These are phyloP conservation scores for Golubevia sp. DNA, from an alignment of 1,284 basidiomycete species.

Conservation along the genomic window DNA sequence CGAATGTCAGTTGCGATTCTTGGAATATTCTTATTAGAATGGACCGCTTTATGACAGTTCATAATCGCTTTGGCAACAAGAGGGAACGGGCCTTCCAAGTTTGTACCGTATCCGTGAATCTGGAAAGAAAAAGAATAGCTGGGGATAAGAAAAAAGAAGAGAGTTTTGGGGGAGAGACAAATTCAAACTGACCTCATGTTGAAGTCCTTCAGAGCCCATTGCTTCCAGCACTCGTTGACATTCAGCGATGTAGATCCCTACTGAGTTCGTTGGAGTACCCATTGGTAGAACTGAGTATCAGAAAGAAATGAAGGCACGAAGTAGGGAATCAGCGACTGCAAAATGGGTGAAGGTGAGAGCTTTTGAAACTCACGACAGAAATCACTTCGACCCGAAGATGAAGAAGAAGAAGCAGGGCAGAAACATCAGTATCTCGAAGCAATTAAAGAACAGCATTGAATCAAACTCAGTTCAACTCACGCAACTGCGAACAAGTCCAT, in stretches of 20 bases:
- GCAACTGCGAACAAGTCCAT: background rate
- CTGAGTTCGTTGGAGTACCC: conserved; percentile 50
- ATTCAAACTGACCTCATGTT: conserved; percentile 36
- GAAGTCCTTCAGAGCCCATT: conserved; percentile 41
- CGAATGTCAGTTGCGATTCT: conserved; percentile 59
- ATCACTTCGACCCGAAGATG: no score
- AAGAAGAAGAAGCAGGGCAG: no score
- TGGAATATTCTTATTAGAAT: conserved; percentile 5
- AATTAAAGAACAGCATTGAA: no score
- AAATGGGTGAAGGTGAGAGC: no score
- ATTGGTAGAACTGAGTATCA: conserved; percentile 46
- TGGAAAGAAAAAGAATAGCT: no score
- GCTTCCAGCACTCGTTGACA: conserved; percentile 51
- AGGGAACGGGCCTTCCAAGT: background rate
- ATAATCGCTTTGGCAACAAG: background rate
- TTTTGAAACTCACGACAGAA: no score
- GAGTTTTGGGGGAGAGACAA: background rate
- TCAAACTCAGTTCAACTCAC: no score
- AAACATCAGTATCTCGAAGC: no score
- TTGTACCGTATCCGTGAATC: background rate
- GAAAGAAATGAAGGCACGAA: no score
- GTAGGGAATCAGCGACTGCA: background rate
- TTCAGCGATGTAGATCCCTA: conserved; percentile 55
- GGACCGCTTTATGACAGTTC: background rate
- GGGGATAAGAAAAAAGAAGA: no score